Evolutionary conservation across 2,329 filamentous ascomycete species (phyloP).

Genomic region (Fusarium sp.): DNA sequence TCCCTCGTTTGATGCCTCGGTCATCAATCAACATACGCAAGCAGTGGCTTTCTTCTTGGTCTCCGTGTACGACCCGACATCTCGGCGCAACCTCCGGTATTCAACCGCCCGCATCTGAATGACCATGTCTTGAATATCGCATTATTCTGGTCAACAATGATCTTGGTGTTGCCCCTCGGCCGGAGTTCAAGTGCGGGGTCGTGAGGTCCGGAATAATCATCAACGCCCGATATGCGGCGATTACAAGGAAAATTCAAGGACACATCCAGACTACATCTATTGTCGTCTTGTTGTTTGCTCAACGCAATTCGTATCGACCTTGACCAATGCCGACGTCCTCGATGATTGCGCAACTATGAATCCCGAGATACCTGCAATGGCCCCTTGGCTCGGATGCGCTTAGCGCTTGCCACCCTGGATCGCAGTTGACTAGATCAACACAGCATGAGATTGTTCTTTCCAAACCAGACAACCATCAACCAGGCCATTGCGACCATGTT

Average conservation of each 20-base stretch:
- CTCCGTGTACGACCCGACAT: slow-evolving; percentile 48
- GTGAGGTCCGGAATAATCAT: slow-evolving; percentile 12
- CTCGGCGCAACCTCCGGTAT: slow-evolving; percentile 21
- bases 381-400: not conserved
- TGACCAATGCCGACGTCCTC: not conserved
- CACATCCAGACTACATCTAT: not conserved
- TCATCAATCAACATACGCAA: slow-evolving; percentile 7
- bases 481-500: not conserved
- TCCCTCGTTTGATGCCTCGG: slow-evolving; percentile 37
- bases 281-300: not conserved
- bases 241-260: not conserved
- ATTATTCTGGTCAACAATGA: slow-evolving; percentile 2
- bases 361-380: not conserved
- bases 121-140: not conserved
- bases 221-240: slow-evolving; percentile 10
- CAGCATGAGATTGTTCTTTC: not conserved
- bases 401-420: not conserved
- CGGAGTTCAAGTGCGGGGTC: slow-evolving; percentile 37
- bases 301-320: not conserved
- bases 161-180: slow-evolving; percentile 29
- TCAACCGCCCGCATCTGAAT: slow-evolving; percentile 19
- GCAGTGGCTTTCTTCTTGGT: slow-evolving; percentile 18
- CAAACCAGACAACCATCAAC: not conserved
- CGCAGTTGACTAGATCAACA: not conserved
- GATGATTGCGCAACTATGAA: not conserved